Evolutionary conservation across 768 basidiomycete species (phyloP), one percentile per base, ranked within the genome.

Genomic region (Amanita jacksonii): DNA sequence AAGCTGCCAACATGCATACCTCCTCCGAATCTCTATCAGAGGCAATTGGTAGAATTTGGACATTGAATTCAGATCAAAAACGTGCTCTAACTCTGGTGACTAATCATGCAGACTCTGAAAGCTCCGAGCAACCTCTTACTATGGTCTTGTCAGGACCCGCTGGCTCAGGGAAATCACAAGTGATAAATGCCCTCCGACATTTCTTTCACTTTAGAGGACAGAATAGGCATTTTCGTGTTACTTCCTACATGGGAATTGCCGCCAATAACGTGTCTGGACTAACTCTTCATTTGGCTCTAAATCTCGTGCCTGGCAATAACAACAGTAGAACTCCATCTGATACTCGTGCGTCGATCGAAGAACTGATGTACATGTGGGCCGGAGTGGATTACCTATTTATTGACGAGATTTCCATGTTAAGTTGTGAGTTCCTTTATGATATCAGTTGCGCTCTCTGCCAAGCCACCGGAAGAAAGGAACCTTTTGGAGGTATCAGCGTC

Each of bases 161-260:
- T 5, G 69, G 70, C 1, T 71, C 69, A 1, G 69, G 71, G 0
- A 73, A 72, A 53, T 64, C 63, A 0, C 41, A 57, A 12, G 64
- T 71, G 1, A 62, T 72, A 1, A 47, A 60, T 30, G 64, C 66
- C 0, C 12, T 72, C 1, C 52, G 51, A 18, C 53, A 56, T 1
- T 65, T 62, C 33, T 70, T 69, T 50, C 30, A 36, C 0, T 1
- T 28, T 1, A 10, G 48, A 7, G 39, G 50, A 0, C 47, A 68
- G 36, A 9, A 9, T 0, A 45, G 57, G 1, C 43, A 60, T 3
- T 57, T 69, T 20, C 43, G 60, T 0, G 43, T 66, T 0, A 39
- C 57, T 8, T 57, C 66, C 0, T 68, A 53, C 40, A 70, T 64
- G 7, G 70, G 69, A 0, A 55, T 63, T 9, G 69, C 69, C 15